Conservation (phyloP, 345 rosid species). For the Odontarrhena argentea region DNA sequence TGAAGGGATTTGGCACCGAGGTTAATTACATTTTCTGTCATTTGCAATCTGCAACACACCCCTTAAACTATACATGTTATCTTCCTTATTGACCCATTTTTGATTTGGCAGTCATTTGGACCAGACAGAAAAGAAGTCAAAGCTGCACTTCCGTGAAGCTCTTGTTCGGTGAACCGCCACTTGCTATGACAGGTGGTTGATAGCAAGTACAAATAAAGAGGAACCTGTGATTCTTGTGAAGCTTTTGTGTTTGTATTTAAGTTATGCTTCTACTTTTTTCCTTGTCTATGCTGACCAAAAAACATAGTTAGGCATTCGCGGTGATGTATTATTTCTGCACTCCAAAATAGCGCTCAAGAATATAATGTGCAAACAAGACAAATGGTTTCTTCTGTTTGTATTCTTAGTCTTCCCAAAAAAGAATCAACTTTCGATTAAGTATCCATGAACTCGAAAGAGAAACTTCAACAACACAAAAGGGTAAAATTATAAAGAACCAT, state of each 20-base stretch:
- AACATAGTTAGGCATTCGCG: neutral
- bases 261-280: neutral
- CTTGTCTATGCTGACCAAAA: neutral
- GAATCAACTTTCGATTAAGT: constrained; percentile 4
- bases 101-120: constrained; percentile 65
- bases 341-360: neutral
- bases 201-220: constrained; percentile 27
- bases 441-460: constrained; percentile 4
- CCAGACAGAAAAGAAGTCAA: constrained; percentile 88
- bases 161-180: constrained; percentile 22
- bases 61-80: neutral
- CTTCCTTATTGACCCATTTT: constrained; percentile 3
- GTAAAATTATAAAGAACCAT: constrained; percentile 6
- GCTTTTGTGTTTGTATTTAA: constrained; percentile 25
- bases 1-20: constrained; percentile 78
- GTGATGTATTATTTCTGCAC: neutral
- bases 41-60: neutral
- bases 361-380: constrained; percentile 21
- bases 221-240: constrained; percentile 20
- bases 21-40: constrained; percentile 39
- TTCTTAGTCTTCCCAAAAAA: constrained; percentile 5
- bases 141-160: constrained; percentile 62
- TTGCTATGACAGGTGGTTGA: neutral
- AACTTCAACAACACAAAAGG: constrained; percentile 19
- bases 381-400: constrained; percentile 15